Percentiles rank a stretch among this genome's conserved stretches.
phyloP scores from a whole-genome alignment of 2,329 filamentous ascomycete genomes.

The Colletotrichum aenigma region DNA sequence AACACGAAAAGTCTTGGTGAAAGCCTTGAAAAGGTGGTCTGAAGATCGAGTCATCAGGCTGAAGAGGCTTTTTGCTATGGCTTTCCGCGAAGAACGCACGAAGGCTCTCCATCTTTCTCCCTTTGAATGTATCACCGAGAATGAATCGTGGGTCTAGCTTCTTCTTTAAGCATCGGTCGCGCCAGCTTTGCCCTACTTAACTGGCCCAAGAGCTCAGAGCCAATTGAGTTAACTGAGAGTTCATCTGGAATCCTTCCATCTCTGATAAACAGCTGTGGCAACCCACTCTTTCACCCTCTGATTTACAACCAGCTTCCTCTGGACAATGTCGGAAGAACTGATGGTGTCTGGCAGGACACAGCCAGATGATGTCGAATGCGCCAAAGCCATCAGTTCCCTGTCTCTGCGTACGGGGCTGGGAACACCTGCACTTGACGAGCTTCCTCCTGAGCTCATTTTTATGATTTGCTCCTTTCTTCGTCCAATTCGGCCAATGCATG shows the following conservation, averaged over 20 bases:
- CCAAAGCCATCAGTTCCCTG: not conserved
- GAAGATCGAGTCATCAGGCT: not conserved
- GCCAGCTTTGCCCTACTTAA: not conserved
- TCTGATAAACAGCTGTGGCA: not conserved
- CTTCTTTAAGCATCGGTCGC: not conserved
- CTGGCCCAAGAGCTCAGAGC: not conserved
- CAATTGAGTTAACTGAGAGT: not conserved
- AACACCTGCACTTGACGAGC: not conserved
- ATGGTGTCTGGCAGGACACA: not conserved
- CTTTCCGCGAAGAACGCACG: not conserved
- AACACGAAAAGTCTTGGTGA: not conserved
- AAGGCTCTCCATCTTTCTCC: not conserved
- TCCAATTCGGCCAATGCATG: not conserved
- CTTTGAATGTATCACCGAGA: not conserved
- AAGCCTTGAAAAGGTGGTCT: not conserved
- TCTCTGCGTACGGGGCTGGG: not conserved
- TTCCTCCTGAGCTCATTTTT: not conserved
- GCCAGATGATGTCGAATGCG: not conserved
- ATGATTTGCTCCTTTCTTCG: not conserved
- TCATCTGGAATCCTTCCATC: not conserved
- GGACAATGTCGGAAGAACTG: not conserved
- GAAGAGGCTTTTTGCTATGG: not conserved
- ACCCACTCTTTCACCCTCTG: not conserved
- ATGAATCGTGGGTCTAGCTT: accelerated
- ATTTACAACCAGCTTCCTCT: not conserved